Conservation (phyloP, 768 basidiomycete genomes). For the Lactarius pseudohatsudake region DNA sequence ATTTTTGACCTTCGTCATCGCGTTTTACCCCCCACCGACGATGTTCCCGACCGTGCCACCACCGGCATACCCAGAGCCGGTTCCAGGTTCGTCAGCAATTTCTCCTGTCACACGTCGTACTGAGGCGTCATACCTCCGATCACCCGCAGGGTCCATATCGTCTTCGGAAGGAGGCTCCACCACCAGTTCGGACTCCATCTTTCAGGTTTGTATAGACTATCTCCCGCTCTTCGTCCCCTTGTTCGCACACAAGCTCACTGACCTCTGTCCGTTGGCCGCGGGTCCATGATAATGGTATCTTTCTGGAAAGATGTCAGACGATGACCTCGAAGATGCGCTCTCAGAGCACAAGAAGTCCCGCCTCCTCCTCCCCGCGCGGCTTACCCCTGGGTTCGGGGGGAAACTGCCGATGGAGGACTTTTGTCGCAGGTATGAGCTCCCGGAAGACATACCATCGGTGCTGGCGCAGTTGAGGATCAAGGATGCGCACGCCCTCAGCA, state of each 20-base stretch:
- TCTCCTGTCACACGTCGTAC: neutral
- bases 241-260: neutral
- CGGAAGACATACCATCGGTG: constrained; percentile 11
- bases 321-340: constrained; percentile 17
- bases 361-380: constrained; percentile 21
- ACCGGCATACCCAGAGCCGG: neutral
- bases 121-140: neutral
- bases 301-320: constrained; percentile 18
- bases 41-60: neutral
- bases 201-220: constrained; percentile 11
- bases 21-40: constrained; percentile 12
- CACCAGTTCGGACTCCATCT: constrained; percentile 17
- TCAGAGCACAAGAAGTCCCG: constrained; percentile 12
- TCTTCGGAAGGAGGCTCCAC: constrained; percentile 15
- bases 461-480: constrained; percentile 17
- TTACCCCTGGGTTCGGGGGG: constrained; percentile 14
- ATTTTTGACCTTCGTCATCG: constrained; percentile 18
- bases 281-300: neutral
- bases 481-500: constrained; percentile 17
- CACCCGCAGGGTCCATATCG: neutral
- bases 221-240: neutral
- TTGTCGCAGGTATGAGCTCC: constrained; percentile 18
- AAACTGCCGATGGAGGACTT: constrained; percentile 15
- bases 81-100: neutral
- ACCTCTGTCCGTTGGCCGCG: neutral